Evolutionary conservation across 1,284 basidiomycete genomes (phyloP).

Genomic region (Pseudomicrostroma phylloplanum): DNA sequence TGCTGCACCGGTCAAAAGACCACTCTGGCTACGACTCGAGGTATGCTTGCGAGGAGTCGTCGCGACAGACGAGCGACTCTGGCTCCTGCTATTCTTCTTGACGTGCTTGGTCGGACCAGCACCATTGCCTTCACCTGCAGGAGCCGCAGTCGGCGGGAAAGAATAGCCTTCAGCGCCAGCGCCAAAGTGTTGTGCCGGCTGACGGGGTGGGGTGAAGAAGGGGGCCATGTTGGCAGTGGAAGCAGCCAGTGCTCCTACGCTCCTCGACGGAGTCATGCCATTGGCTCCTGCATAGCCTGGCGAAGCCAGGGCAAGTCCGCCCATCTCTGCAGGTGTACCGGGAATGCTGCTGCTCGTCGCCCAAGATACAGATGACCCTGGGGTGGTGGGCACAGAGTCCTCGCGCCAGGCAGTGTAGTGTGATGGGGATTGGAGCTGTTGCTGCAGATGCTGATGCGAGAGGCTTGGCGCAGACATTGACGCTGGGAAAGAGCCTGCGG

Average conservation of each 20-base stretch:
- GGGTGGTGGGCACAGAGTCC: conserved; percentile 4
- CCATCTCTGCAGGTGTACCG: neutral
- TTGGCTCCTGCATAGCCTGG: conserved; percentile 1
- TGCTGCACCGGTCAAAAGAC: neutral
- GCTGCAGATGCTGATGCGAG: neutral
- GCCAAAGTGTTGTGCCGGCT: too few relatives aligned
- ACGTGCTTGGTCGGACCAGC: too few relatives aligned
- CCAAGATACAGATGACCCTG: conserved; percentile 2
- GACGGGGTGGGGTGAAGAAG: too few relatives aligned
- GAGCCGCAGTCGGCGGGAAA: too few relatives aligned
- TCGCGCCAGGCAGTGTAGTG: neutral
- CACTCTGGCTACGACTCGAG: too few relatives aligned
- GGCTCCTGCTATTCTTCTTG: too few relatives aligned
- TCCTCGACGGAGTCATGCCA: conserved; percentile 1
- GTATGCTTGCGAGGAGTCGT: neutral
- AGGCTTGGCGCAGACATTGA: neutral
- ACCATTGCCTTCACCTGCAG: too few relatives aligned
- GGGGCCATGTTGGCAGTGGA: too few relatives aligned
- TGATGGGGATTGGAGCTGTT: conserved; percentile 1
- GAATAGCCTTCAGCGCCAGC: too few relatives aligned
- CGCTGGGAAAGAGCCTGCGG: neutral
- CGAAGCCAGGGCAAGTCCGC: neutral
- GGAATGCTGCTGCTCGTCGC: conserved; percentile 5
- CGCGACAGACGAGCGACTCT: neutral
- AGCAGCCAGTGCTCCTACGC: neutral